Base-by-base conservation (phyloP, 2,329 filamentous ascomycete genomes). In the Colletotrichum sp. region DNA sequence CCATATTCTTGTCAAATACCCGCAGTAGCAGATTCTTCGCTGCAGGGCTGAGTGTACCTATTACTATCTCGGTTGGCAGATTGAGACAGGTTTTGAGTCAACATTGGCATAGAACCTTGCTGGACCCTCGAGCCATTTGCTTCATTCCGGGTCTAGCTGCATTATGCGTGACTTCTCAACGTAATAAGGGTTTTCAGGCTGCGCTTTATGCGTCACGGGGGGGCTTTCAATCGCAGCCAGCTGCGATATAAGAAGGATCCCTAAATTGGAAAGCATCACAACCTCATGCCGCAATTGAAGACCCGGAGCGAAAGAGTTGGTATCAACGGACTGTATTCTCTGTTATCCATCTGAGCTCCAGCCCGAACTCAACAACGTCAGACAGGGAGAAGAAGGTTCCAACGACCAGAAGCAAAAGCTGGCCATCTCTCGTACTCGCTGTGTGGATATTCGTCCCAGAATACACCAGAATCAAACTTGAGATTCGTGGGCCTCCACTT, bases 181-280 rank as follows among this genome's bases (percentile, higher is more conserved):
- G 9, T 18, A 6, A 43, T 3, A 4, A 48, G 6, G 9, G 3
- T 21, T 4, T 2, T 2, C n/a, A 13, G 10, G n/a, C 6, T 7
- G 9, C 43, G 18, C 10, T 48, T 2, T 7, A 48, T 21, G 3
- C 10, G 4, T 13, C 3, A 48, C 43, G 1, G 43, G 7, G 9
- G 4, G 7, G 2, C 10, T 10, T 10, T 2, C 9, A 48, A 2
- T 4, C n/a, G 43, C 10, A 21, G n/a, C 2, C 0, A 48, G 43
- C 43, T n/a, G n/a, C n/a, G n/a, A n/a, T n/a, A n/a, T n/a, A n/a
- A n/a, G n/a, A n/a, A n/a, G n/a, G n/a, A n/a, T n/a, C n/a, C n/a
- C n/a, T n/a, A n/a, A n/a, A n/a, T n/a, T n/a, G n/a, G n/a, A n/a
- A n/a, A n/a, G n/a, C n/a, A n/a, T 21, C n/a, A 48, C n/a, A 48